Conservation (phyloP, 2,329 filamentous ascomycete genomes). For the Stemphylium lycopersici region DNA sequence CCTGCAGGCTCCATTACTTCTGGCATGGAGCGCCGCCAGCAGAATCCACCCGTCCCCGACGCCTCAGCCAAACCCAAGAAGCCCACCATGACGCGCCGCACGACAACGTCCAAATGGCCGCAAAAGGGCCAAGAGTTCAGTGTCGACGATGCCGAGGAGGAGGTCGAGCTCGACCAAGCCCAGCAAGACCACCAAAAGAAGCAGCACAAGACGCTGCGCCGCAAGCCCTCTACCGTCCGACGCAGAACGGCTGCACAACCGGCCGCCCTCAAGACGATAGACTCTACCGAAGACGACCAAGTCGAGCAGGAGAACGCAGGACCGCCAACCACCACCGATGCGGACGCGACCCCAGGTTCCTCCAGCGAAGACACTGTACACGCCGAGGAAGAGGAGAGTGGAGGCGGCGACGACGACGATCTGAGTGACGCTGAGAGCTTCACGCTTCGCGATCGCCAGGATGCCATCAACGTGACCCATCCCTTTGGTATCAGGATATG, state of each 20-base stretch:
- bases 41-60: constrained; percentile 28
- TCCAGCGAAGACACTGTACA: constrained; percentile 49
- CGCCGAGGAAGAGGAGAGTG: constrained; percentile 50
- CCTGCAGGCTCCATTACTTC: constrained; percentile 45
- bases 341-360: constrained; percentile 35
- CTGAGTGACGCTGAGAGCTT: constrained; percentile 96
- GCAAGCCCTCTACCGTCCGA: constrained; percentile 59
- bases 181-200: constrained; percentile 41
- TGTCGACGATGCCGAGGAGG: constrained; percentile 82
- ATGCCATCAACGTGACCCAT: constrained; percentile 98
- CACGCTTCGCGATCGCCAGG: constrained; percentile 93
- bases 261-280: constrained; percentile 56
- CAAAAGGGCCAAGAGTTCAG: constrained; percentile 88
- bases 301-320: constrained; percentile 42
- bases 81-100: constrained; percentile 73
- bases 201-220: constrained; percentile 50
- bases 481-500: constrained; percentile 98
- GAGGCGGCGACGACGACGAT: constrained; percentile 67
- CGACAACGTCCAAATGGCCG: constrained; percentile 75
- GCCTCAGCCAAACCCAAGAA: constrained; percentile 62
- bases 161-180: constrained; percentile 73
- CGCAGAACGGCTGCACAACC: constrained; percentile 55
- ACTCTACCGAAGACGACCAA: constrained; percentile 58
- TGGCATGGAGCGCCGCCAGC: constrained; percentile 38
- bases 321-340: constrained; percentile 28